Evolutionary conservation across 2,329 filamentous ascomycete species (phyloP), one percentile per base, ranked within the genome.

Genomic region (Epichloe sp.): DNA sequence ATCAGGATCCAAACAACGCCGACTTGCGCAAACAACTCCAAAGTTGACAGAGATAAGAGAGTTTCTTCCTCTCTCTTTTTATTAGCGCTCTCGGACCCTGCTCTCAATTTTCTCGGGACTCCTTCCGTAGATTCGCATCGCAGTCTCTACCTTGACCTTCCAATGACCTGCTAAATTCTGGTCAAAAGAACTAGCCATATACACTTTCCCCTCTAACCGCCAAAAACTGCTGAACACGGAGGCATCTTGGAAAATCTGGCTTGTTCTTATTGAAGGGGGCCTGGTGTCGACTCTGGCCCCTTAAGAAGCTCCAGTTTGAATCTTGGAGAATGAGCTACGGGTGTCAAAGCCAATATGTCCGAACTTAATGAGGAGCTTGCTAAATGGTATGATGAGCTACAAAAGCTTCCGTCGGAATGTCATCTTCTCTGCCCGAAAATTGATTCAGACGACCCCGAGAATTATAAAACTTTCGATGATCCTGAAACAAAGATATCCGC

Each of bases 371-470:
- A 73, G 54, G 67, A 71, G 56, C 65, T 75, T 50, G 65, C 60
- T 17, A 62, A 66, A 50, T 71, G 69, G 62, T 74, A 68, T 54
- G 67, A 71, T 54, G 67, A 71, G 52, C 62, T 75, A 2, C 66
- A 70, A 44, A 61, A 65, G 31, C 65, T 76, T n/a, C 68, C 71
- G 3, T 42, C 63, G n/a, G 67, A 76, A 14, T 68, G 72, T 23
- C 85, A 89, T 60, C 71, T 87, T 49, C 77, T 88, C 53, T 89
- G 85, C 55, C 83, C 85, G 1, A 80, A 78, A 54, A 65, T 79
- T 51, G 68, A 72, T 57, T 76, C 81, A 45, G 77, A 85, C 1
- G 85, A 88, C 55, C 65, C 66, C 19, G 76, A 79, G 55, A 75
- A 82, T 59, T 88, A 88, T 65, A 64, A 64, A 48, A 53, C 47